phyloP scores from a whole-genome alignment of 352 stramenopile genomes.

The Elongisporangium undulatum region DNA sequence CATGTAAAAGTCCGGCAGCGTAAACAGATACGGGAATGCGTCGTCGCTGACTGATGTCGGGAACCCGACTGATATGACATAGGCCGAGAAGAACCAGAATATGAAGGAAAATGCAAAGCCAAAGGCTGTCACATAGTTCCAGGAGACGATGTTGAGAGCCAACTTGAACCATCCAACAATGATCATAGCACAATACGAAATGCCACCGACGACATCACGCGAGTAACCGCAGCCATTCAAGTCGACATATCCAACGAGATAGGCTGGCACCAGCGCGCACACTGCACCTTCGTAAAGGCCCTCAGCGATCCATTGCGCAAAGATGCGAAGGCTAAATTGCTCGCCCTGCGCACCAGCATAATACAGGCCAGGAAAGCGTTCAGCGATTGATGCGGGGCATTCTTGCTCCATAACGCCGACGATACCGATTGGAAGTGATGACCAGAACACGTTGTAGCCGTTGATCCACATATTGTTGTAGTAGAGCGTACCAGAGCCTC shows the following conservation, averaged over 20 bases:
- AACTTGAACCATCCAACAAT: slow-evolving; percentile 79
- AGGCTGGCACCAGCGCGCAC: slow-evolving; percentile 58
- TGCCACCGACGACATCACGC: slow-evolving; percentile 57
- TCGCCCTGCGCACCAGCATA: slow-evolving; percentile 72
- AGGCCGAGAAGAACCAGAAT: slow-evolving; percentile 73
- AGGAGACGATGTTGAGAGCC: slow-evolving; percentile 79
- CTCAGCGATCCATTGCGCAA: slow-evolving; percentile 76
- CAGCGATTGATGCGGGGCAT: slow-evolving; percentile 56
- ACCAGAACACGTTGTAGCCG: slow-evolving; percentile 97
- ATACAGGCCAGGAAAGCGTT: slow-evolving; percentile 81
- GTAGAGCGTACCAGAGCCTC: slow-evolving; percentile 75
- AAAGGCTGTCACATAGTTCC: slow-evolving; percentile 58
- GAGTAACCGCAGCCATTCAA: slow-evolving; percentile 61
- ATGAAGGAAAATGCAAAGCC: slow-evolving; percentile 55
- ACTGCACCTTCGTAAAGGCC: slow-evolving; percentile 74
- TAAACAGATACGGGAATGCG: slow-evolving; percentile 77
- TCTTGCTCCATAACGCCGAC: slow-evolving; percentile 84
- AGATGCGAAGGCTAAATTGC: slow-evolving; percentile 79
- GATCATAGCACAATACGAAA: slow-evolving; percentile 81
- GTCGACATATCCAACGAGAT: slow-evolving; percentile 57
- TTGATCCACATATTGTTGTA: slow-evolving; percentile 91
- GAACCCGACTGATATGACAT: slow-evolving; percentile 56
- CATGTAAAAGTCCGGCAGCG: slow-evolving; percentile 70
- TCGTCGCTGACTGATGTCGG: slow-evolving; percentile 56
- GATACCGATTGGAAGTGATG: slow-evolving; percentile 88